These are phyloP conservation scores for Sporothrix brasiliensis DNA, from an alignment of 2,329 filamentous ascomycete species.

Conservation along the genomic window DNA sequence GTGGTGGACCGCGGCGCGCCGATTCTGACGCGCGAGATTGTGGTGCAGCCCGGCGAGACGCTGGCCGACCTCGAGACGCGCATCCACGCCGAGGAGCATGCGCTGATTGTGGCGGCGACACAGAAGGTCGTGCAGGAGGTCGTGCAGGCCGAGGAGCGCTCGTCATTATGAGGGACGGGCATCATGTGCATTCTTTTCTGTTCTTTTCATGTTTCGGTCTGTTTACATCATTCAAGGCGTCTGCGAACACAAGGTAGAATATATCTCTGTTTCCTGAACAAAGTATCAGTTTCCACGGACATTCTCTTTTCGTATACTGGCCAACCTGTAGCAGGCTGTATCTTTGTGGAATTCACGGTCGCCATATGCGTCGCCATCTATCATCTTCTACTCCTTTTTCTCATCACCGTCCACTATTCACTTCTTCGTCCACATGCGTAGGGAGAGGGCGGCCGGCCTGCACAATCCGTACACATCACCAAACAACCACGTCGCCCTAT, in stretches of 20 bases:
- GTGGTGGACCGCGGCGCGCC: conserved; percentile 80
- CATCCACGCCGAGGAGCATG: conserved; percentile 77
- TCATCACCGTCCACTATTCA: background rate
- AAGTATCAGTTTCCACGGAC: no score
- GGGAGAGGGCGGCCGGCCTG: background rate
- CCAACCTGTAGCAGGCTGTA: background rate
- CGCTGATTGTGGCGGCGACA: conserved; percentile 76
- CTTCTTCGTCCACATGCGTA: background rate
- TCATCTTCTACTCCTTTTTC: background rate
- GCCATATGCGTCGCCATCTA: background rate
- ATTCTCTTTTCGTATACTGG: background rate
- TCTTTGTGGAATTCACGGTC: background rate
- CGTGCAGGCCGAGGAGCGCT: conserved; percentile 25
- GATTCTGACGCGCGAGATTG: conserved; percentile 70
- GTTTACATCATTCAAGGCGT: background rate
- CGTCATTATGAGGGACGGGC: background rate
- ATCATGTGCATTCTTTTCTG: background rate
- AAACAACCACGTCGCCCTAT: no score
- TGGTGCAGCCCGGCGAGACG: conserved; percentile 64
- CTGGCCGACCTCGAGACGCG: conserved; percentile 68
- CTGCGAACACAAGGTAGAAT: no score
- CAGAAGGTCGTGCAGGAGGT: conserved; percentile 51
- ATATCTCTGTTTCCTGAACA: background rate
- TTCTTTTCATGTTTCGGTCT: background rate
- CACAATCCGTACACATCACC: no score